Evolutionary conservation across 2,329 filamentous ascomycete genomes (phyloP).

Genomic region (Aspergillus sp.): DNA sequence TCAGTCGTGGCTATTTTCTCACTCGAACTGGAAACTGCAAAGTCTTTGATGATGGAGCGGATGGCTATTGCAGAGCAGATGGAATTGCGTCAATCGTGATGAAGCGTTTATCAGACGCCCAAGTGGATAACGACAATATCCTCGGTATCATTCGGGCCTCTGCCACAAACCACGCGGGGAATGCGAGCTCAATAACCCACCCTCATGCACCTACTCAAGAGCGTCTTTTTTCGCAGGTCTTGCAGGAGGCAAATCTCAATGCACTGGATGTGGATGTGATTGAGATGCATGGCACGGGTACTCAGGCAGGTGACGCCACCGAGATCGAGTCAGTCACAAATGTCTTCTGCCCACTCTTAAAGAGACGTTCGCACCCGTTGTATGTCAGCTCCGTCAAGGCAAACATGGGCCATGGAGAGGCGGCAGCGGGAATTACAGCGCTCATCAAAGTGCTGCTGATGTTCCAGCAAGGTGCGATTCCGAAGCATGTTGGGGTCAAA

Average conservation of each 20-base stretch:
- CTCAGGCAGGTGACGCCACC: slow-evolving; percentile 35
- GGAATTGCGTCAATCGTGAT: slow-evolving; percentile 49
- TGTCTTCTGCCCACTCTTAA: slow-evolving; percentile 26
- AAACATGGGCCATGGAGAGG: slow-evolving; percentile 46
- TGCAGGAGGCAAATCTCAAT: slow-evolving; percentile 33
- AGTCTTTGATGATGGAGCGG: slow-evolving; percentile 47
- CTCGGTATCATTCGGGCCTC: slow-evolving; percentile 42
- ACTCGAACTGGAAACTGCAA: slow-evolving; percentile 45
- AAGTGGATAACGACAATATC: slow-evolving; percentile 46
- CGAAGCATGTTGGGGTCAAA: slow-evolving; percentile 67
- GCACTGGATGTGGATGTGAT: slow-evolving; percentile 37
- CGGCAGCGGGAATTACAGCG: slow-evolving; percentile 31
- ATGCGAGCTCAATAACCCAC: slow-evolving; percentile 45
- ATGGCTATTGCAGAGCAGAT: slow-evolving; percentile 55
- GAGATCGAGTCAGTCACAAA: slow-evolving; percentile 37
- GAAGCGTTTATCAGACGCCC: slow-evolving; percentile 50
- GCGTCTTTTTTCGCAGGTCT: slow-evolving; percentile 34
- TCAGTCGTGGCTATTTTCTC: slow-evolving; percentile 52
- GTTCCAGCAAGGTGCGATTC: slow-evolving; percentile 62
- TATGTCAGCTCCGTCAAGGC: slow-evolving; percentile 34
- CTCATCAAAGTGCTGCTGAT: slow-evolving; percentile 65
- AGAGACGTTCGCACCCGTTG: slow-evolving; percentile 36
- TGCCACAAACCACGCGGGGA: slow-evolving; percentile 43
- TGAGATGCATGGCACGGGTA: slow-evolving; percentile 39
- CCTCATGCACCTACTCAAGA: slow-evolving; percentile 37